Percentiles rank a stretch among this genome's conserved stretches.
phyloP scores from a whole-genome alignment of 2,329 filamentous ascomycete species.

The Colletotrichum phormii region DNA sequence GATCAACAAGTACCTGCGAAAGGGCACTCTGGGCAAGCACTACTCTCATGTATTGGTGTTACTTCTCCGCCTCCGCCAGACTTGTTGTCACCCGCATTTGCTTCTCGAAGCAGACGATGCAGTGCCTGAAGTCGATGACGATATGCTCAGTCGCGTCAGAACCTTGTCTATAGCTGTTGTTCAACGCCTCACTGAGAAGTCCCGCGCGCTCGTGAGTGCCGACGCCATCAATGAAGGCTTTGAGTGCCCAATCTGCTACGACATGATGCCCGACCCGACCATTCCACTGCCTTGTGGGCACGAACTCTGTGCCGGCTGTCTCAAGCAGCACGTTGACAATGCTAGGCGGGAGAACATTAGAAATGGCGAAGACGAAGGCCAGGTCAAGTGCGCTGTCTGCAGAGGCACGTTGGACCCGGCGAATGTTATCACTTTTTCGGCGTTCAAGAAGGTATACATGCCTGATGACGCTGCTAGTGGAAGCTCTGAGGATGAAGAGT shows the following conservation, averaged over 20 bases:
- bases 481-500: conserved; percentile 45
- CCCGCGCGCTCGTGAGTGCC: conserved; percentile 42
- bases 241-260: conserved; percentile 86
- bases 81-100: conserved; percentile 82
- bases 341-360: conserved; percentile 64
- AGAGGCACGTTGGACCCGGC: conserved; percentile 73
- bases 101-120: conserved; percentile 59
- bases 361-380: conserved; percentile 68
- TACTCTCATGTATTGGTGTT: conserved; percentile 87
- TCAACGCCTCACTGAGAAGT: conserved; percentile 64
- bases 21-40: conserved; percentile 74
- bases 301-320: conserved; percentile 81
- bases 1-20: conserved; percentile 82
- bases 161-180: conserved; percentile 71
- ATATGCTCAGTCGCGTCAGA: conserved; percentile 73
- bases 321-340: conserved; percentile 74
- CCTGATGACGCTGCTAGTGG: conserved; percentile 57
- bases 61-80: conserved; percentile 82
- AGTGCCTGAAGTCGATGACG: conserved; percentile 53
- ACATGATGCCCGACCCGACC: conserved; percentile 77
- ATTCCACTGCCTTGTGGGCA: conserved; percentile 89
- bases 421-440: conserved; percentile 78
- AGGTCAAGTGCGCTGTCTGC: conserved; percentile 80
- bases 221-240: conserved; percentile 61
- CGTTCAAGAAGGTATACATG: conserved; percentile 80